A percentile compares a stretch with the other conserved stretches of the same genome.
phyloP scores from a whole-genome alignment of 2,329 filamentous ascomycete genomes.

The Epichloe scottii region DNA sequence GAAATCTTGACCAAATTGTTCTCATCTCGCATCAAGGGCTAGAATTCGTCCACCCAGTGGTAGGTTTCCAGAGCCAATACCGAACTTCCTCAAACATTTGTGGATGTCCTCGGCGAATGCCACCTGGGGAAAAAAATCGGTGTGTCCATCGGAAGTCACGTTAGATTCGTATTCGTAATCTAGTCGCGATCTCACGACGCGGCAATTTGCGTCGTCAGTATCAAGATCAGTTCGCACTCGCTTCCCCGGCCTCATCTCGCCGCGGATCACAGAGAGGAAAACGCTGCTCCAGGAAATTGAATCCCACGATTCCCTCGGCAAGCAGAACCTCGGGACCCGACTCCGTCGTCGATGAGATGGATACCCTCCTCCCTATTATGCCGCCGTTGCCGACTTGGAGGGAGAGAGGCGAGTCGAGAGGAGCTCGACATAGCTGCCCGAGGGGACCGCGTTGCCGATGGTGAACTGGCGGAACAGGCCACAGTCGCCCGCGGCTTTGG shows the following conservation, averaged over 20 bases:
- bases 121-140: too few relatives aligned
- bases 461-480: slow-evolving; percentile 28
- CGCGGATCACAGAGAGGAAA: neutral
- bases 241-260: neutral
- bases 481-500: slow-evolving; percentile 26
- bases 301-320: slow-evolving; percentile 38
- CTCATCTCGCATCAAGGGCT: too few relatives aligned
- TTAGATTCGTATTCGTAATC: too few relatives aligned
- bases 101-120: too few relatives aligned
- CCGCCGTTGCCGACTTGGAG: slow-evolving; percentile 32
- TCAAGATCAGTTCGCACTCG: neutral
- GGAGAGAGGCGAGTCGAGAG: slow-evolving; percentile 26
- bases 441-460: slow-evolving; percentile 12
- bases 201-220: too few relatives aligned
- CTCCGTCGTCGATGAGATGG: slow-evolving; percentile 19
- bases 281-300: slow-evolving; percentile 23
- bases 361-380: slow-evolving; percentile 36
- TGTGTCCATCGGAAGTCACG: too few relatives aligned
- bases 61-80: too few relatives aligned
- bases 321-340: slow-evolving; percentile 19
- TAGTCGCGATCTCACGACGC: too few relatives aligned
- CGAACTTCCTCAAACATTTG: too few relatives aligned
- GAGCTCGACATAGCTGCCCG: slow-evolving; percentile 18
- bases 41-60: too few relatives aligned
- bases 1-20: too few relatives aligned